Conservation (phyloP, 805 yeast species). For the Schizosaccharomyces pombe region DNA sequence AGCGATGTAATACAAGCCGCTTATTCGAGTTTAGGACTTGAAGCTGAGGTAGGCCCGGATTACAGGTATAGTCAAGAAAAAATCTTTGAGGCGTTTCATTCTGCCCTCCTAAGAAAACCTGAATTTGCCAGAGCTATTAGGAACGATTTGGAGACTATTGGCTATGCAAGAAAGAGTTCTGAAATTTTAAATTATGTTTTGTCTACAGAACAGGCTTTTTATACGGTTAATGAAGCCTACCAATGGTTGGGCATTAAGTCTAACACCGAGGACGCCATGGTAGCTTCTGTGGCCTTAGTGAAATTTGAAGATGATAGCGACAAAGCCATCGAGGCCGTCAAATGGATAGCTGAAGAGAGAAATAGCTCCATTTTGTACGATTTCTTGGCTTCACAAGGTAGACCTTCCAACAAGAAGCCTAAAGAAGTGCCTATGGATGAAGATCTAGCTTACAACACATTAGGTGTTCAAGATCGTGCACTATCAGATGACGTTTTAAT, state of each 20-base stretch:
- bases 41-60: slow-evolving; percentile 12
- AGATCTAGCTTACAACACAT: slow-evolving; percentile 13
- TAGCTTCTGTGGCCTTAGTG: background rate
- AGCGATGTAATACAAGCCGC: slow-evolving; percentile 9
- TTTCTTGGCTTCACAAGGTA: background rate
- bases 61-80: slow-evolving; percentile 8
- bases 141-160: slow-evolving; percentile 40
- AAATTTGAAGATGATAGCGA: background rate
- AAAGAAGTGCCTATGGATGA: slow-evolving; percentile 2
- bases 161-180: slow-evolving; percentile 32
- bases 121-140: slow-evolving; percentile 32
- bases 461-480: slow-evolving; percentile 14
- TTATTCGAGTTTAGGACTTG: slow-evolving; percentile 11
- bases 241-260: background rate
- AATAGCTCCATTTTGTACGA: background rate
- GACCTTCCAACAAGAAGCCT: background rate
- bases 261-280: background rate
- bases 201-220: slow-evolving; percentile 8
- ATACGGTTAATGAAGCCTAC: slow-evolving; percentile 4
- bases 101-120: slow-evolving; percentile 20
- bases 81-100: slow-evolving; percentile 14
- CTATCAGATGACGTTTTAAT: slow-evolving; percentile 30
- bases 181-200: slow-evolving; percentile 31
- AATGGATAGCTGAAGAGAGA: background rate
- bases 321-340: background rate